Evolutionary conservation across 306 rosid genomes (phyloP).

Genomic region (Biancaea sappan): DNA sequence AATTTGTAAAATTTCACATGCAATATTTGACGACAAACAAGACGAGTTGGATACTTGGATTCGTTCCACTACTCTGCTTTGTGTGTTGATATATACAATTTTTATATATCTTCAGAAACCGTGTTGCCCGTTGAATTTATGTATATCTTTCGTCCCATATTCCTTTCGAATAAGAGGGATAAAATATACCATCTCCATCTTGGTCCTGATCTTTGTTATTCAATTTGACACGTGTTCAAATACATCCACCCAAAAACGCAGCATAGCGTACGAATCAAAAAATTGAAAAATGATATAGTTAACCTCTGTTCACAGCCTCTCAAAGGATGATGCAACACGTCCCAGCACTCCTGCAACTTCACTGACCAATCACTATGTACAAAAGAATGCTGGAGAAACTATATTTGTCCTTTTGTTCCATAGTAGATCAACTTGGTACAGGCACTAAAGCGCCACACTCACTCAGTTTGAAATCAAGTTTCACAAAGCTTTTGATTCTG

Average conservation of each 20-base stretch:
- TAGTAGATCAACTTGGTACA: constrained; percentile 25
- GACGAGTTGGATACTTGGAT: constrained; percentile 27
- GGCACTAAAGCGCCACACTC: constrained; percentile 31
- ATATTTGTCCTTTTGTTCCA: constrained; percentile 19
- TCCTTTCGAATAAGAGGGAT: neutral
- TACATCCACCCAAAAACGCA: constrained; percentile 18
- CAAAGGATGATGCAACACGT: constrained; percentile 27
- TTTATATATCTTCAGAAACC: constrained; percentile 30
- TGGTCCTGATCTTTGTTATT: constrained; percentile 23
- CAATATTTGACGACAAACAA: constrained; percentile 16
- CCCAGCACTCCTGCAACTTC: constrained; percentile 32
- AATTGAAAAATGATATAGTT: neutral
- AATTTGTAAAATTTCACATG: neutral
- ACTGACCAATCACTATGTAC: constrained; percentile 52
- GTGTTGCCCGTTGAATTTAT: constrained; percentile 1
- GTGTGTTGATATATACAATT: neutral
- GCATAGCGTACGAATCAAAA: neutral
- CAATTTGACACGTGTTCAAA: constrained; percentile 5
- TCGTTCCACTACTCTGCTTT: neutral
- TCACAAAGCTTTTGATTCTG: constrained; percentile 45
- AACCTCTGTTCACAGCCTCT: constrained; percentile 38
- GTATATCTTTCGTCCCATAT: constrained; percentile 24
- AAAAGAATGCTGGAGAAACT: constrained; percentile 31
- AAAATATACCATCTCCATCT: constrained; percentile 10
- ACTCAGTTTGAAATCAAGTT: constrained; percentile 25